Conservation (phyloP, 495 filamentous ascomycete species). For the Penicillium robsamsonii region DNA sequence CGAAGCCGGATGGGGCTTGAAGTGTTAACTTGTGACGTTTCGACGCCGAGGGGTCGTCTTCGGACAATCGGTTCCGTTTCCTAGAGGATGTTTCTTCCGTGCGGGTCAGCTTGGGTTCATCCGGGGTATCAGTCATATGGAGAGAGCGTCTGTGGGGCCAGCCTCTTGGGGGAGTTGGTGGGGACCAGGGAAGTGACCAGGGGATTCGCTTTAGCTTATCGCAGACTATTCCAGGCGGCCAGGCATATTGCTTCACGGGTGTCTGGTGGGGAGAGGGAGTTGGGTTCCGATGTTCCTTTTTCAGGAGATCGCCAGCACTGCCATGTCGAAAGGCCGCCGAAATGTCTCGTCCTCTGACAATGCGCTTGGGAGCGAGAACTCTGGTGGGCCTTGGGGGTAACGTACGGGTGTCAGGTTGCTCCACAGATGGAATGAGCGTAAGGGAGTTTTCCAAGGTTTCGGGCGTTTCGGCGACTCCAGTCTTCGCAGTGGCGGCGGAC, state of each 20-base stretch:
- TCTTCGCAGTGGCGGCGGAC: not conserved
- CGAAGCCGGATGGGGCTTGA: not conserved
- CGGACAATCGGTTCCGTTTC: conserved; percentile 1
- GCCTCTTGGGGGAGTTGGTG: not conserved
- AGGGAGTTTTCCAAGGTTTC: not conserved
- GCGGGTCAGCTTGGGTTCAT: conserved; percentile 4
- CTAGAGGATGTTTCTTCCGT: conserved; percentile 1
- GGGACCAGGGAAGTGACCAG: conserved; percentile 4
- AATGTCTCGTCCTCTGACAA: not conserved
- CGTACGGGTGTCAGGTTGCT: conserved; percentile 4
- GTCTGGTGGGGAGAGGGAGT: not conserved
- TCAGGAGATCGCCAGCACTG: not conserved
- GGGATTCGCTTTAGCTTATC: not conserved
- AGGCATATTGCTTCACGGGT: not conserved
- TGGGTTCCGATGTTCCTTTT: not conserved
- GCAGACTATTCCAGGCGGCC: not conserved
- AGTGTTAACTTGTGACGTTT: conserved; percentile 2
- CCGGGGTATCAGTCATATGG: not conserved
- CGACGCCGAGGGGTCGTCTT: not conserved
- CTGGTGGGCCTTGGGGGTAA: not conserved
- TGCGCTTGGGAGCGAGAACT: not conserved
- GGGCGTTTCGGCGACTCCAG: not conserved
- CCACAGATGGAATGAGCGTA: not conserved
- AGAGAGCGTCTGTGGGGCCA: not conserved
- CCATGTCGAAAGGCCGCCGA: not conserved